Base-by-base conservation (phyloP, 2,329 filamentous ascomycete genomes). In the Diaporthe ilicicola region DNA sequence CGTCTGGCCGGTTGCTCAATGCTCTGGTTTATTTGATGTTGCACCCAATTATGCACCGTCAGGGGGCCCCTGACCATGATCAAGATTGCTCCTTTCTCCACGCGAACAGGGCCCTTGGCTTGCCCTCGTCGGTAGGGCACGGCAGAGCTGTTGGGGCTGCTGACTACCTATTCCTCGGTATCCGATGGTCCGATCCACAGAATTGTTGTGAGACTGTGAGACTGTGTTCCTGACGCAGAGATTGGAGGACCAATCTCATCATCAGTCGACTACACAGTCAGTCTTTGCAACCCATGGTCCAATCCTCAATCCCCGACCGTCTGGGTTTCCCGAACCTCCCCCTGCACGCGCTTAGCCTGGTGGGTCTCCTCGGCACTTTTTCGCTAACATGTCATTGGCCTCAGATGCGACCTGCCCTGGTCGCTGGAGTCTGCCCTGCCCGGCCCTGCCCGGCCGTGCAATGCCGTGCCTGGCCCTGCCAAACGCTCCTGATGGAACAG, bases 41-140 rank as follows among this genome's bases (percentile, higher is more conserved):
- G 29, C 42, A 56, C 51, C 32, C 65, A 55, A 55, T 67, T 50
- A 67, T 67, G 51, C 65, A 56, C 9, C 51, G 56, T 56, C 65
- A 67, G 65, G 65, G 65, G 65, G 29, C 37, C 53, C 65, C 65
- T 54, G 65, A 67, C 48, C 39, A 42, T 46, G 65, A 67, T 50
- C 65, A 67, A 67, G 65, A 67, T 55, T 55, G 50, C 53, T 54
- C 65, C 53, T 67, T 55, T 53, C 64, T 17, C 37, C 51, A 46
- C 27, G 59, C 44, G 42, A 27, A 56, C 32, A 4, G 4, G 32
- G 22, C 42, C 59, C 59, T 48, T 27, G 22, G 32, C 59, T 27
- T 48, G 56, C 56, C 32, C 15, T 48, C 37, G 24, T 34, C 42
- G 56, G 56, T 24, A 48, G n/a, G 42, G 56, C 42, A 17, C 37